Conservation (phyloP, 345 rosid species). For the Balakata baccata region DNA sequence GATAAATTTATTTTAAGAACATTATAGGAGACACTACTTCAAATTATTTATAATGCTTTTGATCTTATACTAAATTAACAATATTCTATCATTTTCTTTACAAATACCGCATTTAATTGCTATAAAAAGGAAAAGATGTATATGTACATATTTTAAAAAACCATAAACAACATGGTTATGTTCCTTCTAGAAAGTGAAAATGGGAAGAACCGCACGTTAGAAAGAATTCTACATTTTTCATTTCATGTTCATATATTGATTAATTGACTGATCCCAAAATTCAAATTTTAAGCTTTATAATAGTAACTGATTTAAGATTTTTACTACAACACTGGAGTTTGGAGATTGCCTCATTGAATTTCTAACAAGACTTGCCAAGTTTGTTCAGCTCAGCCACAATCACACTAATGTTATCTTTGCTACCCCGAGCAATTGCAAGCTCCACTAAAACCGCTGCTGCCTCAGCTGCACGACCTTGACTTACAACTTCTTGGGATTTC, state of each 20-base stretch:
- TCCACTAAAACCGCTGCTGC: conserved; percentile 33
- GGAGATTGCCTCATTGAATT: no score
- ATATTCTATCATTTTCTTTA: no score
- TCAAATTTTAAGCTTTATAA: no score
- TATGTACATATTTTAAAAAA: no score
- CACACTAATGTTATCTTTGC: conserved; percentile 42
- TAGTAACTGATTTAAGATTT: not conserved
- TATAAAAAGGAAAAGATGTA: no score
- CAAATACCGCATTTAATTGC: no score
- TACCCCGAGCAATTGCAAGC: conserved; percentile 41
- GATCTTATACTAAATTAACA: no score
- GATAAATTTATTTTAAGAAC: no score
- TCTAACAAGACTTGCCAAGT: not conserved
- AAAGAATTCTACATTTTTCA: not conserved
- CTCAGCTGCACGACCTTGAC: conserved; percentile 27
- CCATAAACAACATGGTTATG: no score
- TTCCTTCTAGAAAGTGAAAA: conserved; percentile 22
- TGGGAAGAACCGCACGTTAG: not conserved
- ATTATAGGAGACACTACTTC: no score
- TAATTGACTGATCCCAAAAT: not conserved
- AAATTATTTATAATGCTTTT: no score
- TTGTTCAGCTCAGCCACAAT: conserved; percentile 46
- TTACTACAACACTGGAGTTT: not conserved
- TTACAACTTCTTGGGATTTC: conserved; percentile 12
- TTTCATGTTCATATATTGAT: no score